Base-by-base conservation (phyloP, 1,284 basidiomycete genomes). In the Puccinia triticina region DNA sequence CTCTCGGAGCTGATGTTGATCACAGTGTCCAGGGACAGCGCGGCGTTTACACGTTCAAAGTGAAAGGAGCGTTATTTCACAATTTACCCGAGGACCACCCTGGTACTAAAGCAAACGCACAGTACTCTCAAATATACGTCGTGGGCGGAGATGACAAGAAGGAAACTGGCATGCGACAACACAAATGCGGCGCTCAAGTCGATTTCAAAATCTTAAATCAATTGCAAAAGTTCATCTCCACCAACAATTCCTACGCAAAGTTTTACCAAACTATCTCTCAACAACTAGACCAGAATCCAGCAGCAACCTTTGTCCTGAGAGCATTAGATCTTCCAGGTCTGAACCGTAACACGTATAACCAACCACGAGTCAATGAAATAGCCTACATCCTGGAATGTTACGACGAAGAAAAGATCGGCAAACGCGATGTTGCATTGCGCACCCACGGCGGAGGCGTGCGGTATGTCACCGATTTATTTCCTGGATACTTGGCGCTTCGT, bases 121-220 rank as follows among this genome's bases (percentile, higher is more conserved):
- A 26, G 29, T 77, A 66, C 32, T 23, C 75, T 10, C 75, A 77
- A 77, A 77, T 77, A 1, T 77, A 46, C 48, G 75, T 77, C 14
- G 29, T 66, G 1, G 75, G 75, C 0, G 23, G 43, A 5, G 50
- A 61, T 48, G 75, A 66, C 23, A 3, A 16, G 4, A 8, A 18
- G 1, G 59, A 66, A 26, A 40, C 16, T 26, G 16, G 10, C 7
- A 21, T 34, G 16, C 2, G 61, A 21, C 46, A n/a, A 4, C 16
- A n/a, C 2, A 18, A 50, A 21, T 18, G 11, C 11, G 23, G 53
- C 7, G 29, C 23, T 32, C 10, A 2, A 34, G 7, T 53, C 21
- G 29, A 74, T 34, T 8, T 26, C 2, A 34, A 8, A 4, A 53
- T 74, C 1, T 29, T 74, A 11, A 3, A 32, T 1, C 3, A 55